These are phyloP conservation scores for Poa pratensis DNA, from an alignment of 176 grass and related monocot species.

Conservation along the genomic window DNA sequence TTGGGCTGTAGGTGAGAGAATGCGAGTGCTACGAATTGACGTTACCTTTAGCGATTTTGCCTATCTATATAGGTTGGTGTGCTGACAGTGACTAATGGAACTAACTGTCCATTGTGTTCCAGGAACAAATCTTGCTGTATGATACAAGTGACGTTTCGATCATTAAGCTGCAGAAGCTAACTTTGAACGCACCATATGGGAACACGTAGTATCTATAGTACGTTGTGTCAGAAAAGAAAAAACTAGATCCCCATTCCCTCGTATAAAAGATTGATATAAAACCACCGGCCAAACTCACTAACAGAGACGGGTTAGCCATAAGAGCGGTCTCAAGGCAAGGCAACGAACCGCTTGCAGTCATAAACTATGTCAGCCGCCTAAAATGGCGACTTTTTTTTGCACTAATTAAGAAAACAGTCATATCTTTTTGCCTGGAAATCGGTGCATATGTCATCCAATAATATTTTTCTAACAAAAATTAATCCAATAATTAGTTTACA, in stretches of 20 bases:
- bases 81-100: neutral
- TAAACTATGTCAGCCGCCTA: neutral
- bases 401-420: neutral
- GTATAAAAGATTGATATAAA: neutral
- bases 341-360: neutral
- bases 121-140: constrained; percentile 14
- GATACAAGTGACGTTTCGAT: constrained; percentile 2
- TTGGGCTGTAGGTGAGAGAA: constrained; percentile 7
- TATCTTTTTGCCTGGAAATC: neutral
- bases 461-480: neutral
- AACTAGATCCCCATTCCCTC: neutral
- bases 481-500: neutral
- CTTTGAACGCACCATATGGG: neutral
- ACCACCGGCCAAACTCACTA: neutral
- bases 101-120: constrained; percentile 5
- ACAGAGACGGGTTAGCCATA: neutral
- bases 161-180: constrained; percentile 4
- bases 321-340: neutral
- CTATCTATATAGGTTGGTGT: neutral
- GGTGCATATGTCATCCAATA: neutral
- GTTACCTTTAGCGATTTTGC: constrained; percentile 4
- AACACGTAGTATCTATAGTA: neutral
- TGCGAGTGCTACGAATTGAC: constrained; percentile 10
- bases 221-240: neutral
- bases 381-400: neutral